Evolutionary conservation across 352 stramenopile genomes (phyloP).

Genomic region (Globisporangium mamillatum): DNA sequence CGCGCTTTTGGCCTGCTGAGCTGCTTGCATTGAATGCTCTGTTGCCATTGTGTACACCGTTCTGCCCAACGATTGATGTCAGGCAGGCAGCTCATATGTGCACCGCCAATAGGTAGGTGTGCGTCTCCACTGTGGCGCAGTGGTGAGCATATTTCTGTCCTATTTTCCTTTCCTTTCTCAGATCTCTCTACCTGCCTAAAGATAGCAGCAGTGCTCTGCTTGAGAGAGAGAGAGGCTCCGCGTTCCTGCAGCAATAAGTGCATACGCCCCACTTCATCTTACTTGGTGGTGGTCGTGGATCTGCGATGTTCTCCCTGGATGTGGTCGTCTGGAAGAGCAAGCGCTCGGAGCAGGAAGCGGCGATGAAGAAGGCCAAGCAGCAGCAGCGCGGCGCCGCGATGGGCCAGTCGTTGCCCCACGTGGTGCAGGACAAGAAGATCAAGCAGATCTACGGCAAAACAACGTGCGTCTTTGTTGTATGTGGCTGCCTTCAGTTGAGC

Average conservation of each 20-base stretch:
- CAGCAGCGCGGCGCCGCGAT: conserved; percentile 13
- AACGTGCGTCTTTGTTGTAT: conserved; percentile 22
- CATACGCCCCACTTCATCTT: background rate
- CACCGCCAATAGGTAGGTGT: background rate
- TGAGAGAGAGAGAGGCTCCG: background rate
- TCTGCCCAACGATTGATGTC: no score
- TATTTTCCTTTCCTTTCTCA: no score
- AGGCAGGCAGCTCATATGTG: no score
- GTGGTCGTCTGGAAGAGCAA: conserved; percentile 44
- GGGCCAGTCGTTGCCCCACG: conserved; percentile 19
- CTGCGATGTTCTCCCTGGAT: conserved; percentile 57
- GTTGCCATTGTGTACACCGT: no score
- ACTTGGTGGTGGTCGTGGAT: background rate
- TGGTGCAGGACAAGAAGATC: conserved; percentile 30
- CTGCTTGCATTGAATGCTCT: background rate
- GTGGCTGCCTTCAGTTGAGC: background rate
- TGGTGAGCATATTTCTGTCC: background rate
- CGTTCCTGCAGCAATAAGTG: background rate
- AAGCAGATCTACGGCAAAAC: conserved; percentile 62
- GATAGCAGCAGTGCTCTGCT: background rate
- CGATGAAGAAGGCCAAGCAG: conserved; percentile 26
- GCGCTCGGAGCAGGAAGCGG: conserved; percentile 34
- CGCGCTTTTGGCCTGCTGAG: background rate
- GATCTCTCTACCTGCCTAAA: no score
- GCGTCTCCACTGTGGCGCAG: background rate